Base-by-base conservation (phyloP, 768 basidiomycete species). In the Rhizopogon vinicolor region DNA sequence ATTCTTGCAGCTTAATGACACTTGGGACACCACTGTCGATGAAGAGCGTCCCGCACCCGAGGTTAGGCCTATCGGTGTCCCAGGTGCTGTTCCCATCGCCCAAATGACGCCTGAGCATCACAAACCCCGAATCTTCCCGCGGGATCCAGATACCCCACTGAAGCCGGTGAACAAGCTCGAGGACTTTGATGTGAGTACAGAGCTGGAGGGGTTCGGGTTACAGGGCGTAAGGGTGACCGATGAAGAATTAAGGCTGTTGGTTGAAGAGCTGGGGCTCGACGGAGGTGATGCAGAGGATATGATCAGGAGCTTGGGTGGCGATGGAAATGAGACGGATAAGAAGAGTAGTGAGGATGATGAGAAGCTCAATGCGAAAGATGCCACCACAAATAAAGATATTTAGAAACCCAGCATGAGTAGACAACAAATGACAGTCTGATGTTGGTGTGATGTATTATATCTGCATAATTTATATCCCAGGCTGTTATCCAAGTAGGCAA, bases 21-120 rank as follows among this genome's bases (percentile, higher is more conserved):
- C 74, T 13, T 93, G 84, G 79, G 74, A 87, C 53, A 72, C 72
- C 2, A 69, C 67, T 7, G 69, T 81, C 48, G 88, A 89, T 40
- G 85, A 83, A 56, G 83, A 84, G 48, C 74, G 74, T n/a, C 78
- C 82, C 1, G 68, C 77, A 3, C 84, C 81, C 5, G 72, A 70
- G 28, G 79, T 72, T 0, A 78, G 82, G 59, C 84, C 88, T 10
- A 79, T 92, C 50, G 91, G 91, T 53, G 88, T 93, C 6, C 89
- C 92, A 3, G 91, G 91, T 3, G 91, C 88, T 0, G 74, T 80
- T 29, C 75, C 83, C 7, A 89, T 91, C 9, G 72, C 84, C 7
- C 82, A 92, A 65, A 92, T 92, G 86, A 87, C 86, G 7, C 87
- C 88, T n/a, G 82, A 86, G 41, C 86, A 78, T 46, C 76, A 92